phyloP scores from a whole-genome alignment of 1,139 yeast genomes.

The Meyerozyma sp. region DNA sequence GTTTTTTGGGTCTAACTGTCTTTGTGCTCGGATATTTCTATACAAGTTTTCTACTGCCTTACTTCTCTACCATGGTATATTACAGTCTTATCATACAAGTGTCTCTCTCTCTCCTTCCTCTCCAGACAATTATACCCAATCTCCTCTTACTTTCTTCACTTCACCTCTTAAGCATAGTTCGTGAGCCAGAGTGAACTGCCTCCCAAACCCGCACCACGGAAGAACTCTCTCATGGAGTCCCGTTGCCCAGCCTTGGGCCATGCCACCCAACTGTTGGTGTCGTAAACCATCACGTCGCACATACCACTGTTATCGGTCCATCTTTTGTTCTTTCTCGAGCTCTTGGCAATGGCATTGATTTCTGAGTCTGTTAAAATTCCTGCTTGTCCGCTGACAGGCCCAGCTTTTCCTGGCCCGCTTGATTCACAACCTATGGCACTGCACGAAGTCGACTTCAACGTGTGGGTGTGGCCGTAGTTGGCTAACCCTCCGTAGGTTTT shows the following conservation, averaged over 20 bases:
- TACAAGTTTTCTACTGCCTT: no score
- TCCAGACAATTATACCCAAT: no score
- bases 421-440: slow-evolving; percentile 6
- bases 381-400: slow-evolving; percentile 5
- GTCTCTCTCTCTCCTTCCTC: no score
- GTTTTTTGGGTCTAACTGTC: no score
- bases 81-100: no score
- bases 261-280: slow-evolving; percentile 12
- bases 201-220: slow-evolving; percentile 11
- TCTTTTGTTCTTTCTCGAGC: slow-evolving; percentile 8
- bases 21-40: no score
- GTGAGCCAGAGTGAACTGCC: slow-evolving; percentile 13
- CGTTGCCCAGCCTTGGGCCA: slow-evolving; percentile 12
- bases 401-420: slow-evolving; percentile 5
- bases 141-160: no score
- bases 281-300: slow-evolving; percentile 14
- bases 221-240: slow-evolving; percentile 7
- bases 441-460: slow-evolving; percentile 4
- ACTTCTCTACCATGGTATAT: no score
- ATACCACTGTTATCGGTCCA: slow-evolving; percentile 9
- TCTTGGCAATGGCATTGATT: slow-evolving; percentile 8
- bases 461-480: slow-evolving; percentile 13
- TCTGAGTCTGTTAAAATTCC: slow-evolving; percentile 10
- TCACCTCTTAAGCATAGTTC: slow-evolving; percentile 5
- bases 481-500: slow-evolving; percentile 16